phyloP scores from a whole-genome alignment of 345 rosid species.

The Melastoma malabathricum region DNA sequence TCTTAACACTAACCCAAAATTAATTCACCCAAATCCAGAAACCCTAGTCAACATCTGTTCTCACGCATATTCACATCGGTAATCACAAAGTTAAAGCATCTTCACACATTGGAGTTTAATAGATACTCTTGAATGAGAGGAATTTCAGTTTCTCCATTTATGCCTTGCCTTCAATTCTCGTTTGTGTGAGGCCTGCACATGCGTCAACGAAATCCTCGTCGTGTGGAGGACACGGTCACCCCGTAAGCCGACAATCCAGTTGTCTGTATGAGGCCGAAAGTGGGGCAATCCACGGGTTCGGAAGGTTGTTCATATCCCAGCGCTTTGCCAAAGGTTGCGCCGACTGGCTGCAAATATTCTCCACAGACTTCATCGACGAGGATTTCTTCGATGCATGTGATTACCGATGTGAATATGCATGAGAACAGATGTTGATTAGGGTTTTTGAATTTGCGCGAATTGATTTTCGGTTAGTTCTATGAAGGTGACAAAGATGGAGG shows the following conservation, averaged over 20 bases:
- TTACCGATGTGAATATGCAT: no score
- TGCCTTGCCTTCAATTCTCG: slow-evolving; percentile 57
- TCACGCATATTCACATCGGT: no score
- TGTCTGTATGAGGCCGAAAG: slow-evolving; percentile 68
- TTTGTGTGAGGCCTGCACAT: slow-evolving; percentile 55
- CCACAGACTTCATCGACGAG: slow-evolving; percentile 75
- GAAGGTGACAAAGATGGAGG: no score
- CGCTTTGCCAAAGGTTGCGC: slow-evolving; percentile 46
- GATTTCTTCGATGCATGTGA: slow-evolving; percentile 80
- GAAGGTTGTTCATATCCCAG: slow-evolving; percentile 56
- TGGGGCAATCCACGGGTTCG: slow-evolving; percentile 48
- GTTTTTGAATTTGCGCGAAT: no score
- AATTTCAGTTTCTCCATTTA: slow-evolving; percentile 8
- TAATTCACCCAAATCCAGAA: no score
- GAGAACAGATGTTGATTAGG: no score
- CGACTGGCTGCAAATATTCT: slow-evolving; percentile 64
- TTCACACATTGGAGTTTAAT: no score
- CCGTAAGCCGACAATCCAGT: slow-evolving; percentile 80
- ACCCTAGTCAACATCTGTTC: no score
- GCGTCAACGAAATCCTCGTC: slow-evolving; percentile 80
- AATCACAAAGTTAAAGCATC: no score
- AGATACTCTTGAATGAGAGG: no score
- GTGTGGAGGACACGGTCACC: slow-evolving; percentile 86
- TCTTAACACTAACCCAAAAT: no score
- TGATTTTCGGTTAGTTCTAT: no score